Percentiles rank a stretch among this genome's conserved stretches.
Conservation (phyloP, 176 grass and related monocot genomes). For the Aegilops bicornis region DNA sequence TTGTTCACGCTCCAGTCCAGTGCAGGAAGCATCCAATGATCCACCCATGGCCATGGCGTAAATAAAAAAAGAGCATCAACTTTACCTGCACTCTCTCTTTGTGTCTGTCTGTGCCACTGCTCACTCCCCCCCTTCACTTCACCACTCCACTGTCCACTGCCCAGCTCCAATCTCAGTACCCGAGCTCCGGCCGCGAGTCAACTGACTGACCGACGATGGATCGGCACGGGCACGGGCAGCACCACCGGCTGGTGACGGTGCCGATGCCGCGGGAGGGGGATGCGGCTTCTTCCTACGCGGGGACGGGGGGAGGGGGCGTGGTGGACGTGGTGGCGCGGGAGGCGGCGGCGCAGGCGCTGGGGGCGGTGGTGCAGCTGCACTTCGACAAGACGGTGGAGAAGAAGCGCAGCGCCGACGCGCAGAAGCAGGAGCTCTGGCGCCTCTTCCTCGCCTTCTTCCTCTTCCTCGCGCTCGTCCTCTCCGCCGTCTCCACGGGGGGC, state of each 20-base stretch:
- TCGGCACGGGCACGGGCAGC: constrained; percentile 8
- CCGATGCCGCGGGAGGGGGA: background rate
- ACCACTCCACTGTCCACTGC: no score
- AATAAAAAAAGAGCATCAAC: no score
- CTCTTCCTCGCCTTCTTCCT: constrained; percentile 95
- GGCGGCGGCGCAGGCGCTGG: constrained; percentile 68
- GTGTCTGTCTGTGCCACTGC: no score
- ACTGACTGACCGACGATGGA: constrained; percentile 16
- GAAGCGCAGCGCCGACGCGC: constrained; percentile 83
- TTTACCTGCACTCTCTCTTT: no score
- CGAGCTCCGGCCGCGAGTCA: background rate
- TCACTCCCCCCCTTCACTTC: no score
- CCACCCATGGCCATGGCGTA: no score
- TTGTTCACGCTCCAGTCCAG: no score
- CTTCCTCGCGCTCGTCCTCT: constrained; percentile 65
- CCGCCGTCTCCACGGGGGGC: constrained; percentile 29
- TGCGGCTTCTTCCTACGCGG: constrained; percentile 12
- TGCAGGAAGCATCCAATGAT: no score
- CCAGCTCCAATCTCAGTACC: background rate
- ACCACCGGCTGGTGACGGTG: constrained; percentile 11
- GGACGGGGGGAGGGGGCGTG: background rate
- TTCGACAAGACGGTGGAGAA: constrained; percentile 95
- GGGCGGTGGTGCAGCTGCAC: constrained; percentile 81
- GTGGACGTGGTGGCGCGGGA: constrained; percentile 40
- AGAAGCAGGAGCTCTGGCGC: constrained; percentile 98